Evolutionary conservation across 345 rosid species (phyloP), one percentile per base, ranked within the genome.

Genomic region (Turnera subulata): DNA sequence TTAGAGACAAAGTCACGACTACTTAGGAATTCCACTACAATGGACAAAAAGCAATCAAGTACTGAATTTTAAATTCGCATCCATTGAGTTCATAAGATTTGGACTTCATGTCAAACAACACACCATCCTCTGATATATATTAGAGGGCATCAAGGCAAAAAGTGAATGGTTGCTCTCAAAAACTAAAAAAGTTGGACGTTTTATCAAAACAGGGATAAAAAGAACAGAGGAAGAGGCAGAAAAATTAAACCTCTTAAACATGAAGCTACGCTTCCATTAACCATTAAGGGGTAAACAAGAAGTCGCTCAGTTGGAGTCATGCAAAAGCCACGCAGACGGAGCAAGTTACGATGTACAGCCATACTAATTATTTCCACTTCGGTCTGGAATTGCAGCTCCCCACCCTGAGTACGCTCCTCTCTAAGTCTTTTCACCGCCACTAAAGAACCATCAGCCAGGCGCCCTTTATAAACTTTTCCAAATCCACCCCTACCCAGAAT

Each of bases 291-390:
- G 75, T 91, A 91, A 49, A 91, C 92, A 52, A 91, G 87, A 63
- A 91, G 67, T 58, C 98, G 80, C 65, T 91, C 98, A 4, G 98
- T 91, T 13, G 92, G 92, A 6, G 96, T 86, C 92, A 91, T 88
- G 79, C 96, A 91, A 81, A 91, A 91, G 39, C 98, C 96, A 56
- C 79, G 87, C 37, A 86, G 79, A 33, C 91, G 84, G 66, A 91
- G 89, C 68, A 91, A 71, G 69, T 91, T 88, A 58, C 90, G 78
- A 63, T 91, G 95, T 58, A 86, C 96, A 18, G 98, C 98, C 98
- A 88, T 80, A 70, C 98, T 91, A 42, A 91, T 88, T 79, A 91
- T 78, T 76, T 91, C 96, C 26, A 91, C 90, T 73, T 91, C 96
- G 1, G 95, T 91, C 64, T 91, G 98, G 71, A 91, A 91, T 74